A percentile compares a stretch with the other conserved stretches of the same genome.
Evolutionary conservation across 148 eudicot species (phyloP).

Genomic region (Selenicereus undatus): DNA sequence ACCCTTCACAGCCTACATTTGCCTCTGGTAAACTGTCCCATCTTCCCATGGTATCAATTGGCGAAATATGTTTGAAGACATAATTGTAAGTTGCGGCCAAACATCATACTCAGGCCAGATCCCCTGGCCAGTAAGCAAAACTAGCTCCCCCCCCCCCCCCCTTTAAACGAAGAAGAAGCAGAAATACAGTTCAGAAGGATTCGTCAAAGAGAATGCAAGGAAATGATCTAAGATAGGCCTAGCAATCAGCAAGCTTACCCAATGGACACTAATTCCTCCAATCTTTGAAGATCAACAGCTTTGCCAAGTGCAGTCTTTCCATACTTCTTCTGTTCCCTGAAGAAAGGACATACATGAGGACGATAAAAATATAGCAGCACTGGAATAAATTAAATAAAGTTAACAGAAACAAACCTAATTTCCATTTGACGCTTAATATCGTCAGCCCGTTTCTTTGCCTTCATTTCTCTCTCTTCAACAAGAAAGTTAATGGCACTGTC

Average conservation of each 20-base stretch:
- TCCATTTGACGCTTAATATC: constrained; percentile 58
- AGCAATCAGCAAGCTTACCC: constrained; percentile 46
- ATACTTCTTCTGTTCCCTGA: constrained; percentile 78
- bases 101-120: no score
- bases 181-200: neutral
- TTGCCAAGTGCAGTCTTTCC: constrained; percentile 77
- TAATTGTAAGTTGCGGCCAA: no score
- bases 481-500: constrained; percentile 74
- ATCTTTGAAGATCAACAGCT: constrained; percentile 66
- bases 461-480: constrained; percentile 60
- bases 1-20: no score
- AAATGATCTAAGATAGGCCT: neutral
- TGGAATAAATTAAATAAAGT: neutral
- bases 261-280: constrained; percentile 48
- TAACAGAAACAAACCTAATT: constrained; percentile 44
- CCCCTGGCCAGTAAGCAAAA: no score
- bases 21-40: no score
- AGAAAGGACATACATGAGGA: constrained; percentile 14
- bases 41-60: no score
- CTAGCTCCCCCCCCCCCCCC: no score
- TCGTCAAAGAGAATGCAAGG: neutral
- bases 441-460: constrained; percentile 49
- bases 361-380: constrained; percentile 9
- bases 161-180: neutral
- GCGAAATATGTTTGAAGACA: no score